phyloP scores from a whole-genome alignment of 352 stramenopile genomes.

The Blastocystis sp. region DNA sequence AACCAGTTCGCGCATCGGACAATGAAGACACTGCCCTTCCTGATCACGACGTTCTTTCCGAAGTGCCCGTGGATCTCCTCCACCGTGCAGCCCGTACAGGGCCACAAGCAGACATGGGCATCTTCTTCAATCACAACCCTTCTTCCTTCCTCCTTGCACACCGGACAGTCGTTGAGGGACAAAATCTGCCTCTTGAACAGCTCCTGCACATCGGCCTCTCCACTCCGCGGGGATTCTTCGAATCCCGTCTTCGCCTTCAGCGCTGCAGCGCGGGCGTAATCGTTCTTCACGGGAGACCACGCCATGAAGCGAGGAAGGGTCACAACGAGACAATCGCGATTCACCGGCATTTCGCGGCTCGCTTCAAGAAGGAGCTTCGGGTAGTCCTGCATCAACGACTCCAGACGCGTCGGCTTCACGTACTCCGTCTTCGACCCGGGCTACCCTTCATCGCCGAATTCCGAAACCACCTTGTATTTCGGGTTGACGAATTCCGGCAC shows the following conservation, averaged over 20 bases:
- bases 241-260: constrained; percentile 70
- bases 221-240: constrained; percentile 69
- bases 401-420: constrained; percentile 85
- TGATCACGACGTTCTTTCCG: constrained; percentile 77
- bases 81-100: constrained; percentile 33
- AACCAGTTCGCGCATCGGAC: constrained; percentile 76
- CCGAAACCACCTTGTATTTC: constrained; percentile 83
- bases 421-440: constrained; percentile 79
- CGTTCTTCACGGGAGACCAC: constrained; percentile 77
- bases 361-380: constrained; percentile 77
- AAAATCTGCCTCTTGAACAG: constrained; percentile 25
- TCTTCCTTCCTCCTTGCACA: constrained; percentile 74
- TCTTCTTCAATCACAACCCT: constrained; percentile 73
- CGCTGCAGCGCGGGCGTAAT: constrained; percentile 67
- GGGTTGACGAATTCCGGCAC: constrained; percentile 90
- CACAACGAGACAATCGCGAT: constrained; percentile 77
- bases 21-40: constrained; percentile 76
- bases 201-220: constrained; percentile 17
- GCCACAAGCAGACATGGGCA: constrained; percentile 33
- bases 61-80: constrained; percentile 77
- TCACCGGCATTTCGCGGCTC: constrained; percentile 77
- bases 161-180: constrained; percentile 46
- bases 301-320: constrained; percentile 77
- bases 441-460: constrained; percentile 77
- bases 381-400: constrained; percentile 93